A percentile compares a stretch with the other conserved stretches of the same genome.
These are phyloP conservation scores for Tephrocybe rancida DNA, from an alignment of 768 basidiomycete species.

Conservation along the genomic window DNA sequence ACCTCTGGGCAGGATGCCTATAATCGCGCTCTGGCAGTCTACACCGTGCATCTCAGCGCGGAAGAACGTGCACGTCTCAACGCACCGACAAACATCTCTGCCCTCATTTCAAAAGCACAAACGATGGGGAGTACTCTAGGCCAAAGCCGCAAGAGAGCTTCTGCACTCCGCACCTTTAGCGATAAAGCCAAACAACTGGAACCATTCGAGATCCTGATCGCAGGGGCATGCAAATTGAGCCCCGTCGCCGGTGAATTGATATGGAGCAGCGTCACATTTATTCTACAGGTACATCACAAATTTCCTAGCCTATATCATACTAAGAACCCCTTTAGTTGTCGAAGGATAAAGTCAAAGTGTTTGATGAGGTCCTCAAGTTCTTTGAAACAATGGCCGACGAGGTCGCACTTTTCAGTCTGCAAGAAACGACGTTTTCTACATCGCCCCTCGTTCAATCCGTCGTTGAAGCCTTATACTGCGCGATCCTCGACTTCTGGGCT, in stretches of 20 bases:
- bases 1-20: too few species aligned
- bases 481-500: slow-evolving; percentile 7
- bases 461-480: slow-evolving; percentile 1
- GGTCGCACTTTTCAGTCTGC: neutral
- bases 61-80: neutral
- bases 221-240: neutral
- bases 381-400: slow-evolving; percentile 1
- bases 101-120: neutral
- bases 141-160: neutral
- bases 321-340: neutral
- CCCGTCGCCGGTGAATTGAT: neutral
- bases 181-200: neutral
- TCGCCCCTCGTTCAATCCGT: slow-evolving; percentile 1
- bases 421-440: neutral
- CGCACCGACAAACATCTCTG: neutral
- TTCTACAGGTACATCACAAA: neutral
- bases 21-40: neutral
- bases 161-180: neutral
- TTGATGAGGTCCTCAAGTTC: slow-evolving; percentile 1
- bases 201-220: neutral
- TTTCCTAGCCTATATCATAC: neutral
- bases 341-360: neutral
- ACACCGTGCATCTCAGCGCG: neutral
- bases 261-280: slow-evolving; percentile 5
- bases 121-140: neutral